Base-by-base conservation (phyloP, 495 filamentous ascomycete species). In the Venustampulla echinocandica region DNA sequence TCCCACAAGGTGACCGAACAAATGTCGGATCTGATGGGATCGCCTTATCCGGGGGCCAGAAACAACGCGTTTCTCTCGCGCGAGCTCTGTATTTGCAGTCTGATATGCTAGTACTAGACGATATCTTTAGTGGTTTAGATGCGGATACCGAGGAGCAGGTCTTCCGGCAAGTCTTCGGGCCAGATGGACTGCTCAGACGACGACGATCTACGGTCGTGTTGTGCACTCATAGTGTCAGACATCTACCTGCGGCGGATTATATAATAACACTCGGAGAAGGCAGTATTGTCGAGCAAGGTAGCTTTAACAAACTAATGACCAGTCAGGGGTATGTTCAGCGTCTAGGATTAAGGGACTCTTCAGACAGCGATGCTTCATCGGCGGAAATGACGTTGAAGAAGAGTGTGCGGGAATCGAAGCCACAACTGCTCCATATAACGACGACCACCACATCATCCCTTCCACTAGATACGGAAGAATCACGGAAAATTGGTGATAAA, bases 1-100 rank as follows among this genome's bases (percentile, higher is more conserved):
- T 83, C 20, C 70, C 75, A 4, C 57, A 64, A 10, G 76, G 71
- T 0, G 77, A 84, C 51, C 59, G 70, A 22, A 83, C 80, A 2
- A 55, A 69, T 2, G 69, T 82, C 47, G 82, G 81, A 9, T 79
- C 71, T 61, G 77, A 79, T 46, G 82, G 81, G 0, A 69, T 80
- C 44, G 66, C 69, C 3, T 66, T 87, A 6, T 77, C 73, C 81
- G 81, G 27, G n/a, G 27, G 27, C 0, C 82, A 86, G 51, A 77
- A 74, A 49, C 81, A 85, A 53, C 67, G 81, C 2, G 68, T 85
- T 37, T 69, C 74, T 9, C 61, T 82, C 7, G 79, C 80, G 23
- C 63, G 80, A 21, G 75, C 74, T 34, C 61, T 79, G 3, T 82
- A 84, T 55, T 59, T 75, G 6, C 53, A 71, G n/a, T 61, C 67